Conservation (phyloP, 2,329 filamentous ascomycete genomes). For the Chrysoporthe austroafricana region DNA sequence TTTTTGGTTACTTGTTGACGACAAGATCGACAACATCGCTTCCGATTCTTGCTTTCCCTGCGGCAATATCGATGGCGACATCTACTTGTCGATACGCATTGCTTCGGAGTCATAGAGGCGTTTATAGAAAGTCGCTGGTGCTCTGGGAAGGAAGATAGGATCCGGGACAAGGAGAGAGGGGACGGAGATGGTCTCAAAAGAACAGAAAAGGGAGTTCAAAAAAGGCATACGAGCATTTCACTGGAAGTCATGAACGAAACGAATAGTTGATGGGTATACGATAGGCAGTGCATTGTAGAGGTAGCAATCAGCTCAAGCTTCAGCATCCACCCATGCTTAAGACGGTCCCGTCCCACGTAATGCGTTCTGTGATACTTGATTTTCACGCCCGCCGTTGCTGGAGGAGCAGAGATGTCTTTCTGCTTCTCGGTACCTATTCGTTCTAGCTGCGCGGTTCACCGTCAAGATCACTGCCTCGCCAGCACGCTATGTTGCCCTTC, state of each 20-base stretch:
- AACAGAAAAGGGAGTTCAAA: neutral
- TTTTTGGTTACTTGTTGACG: neutral
- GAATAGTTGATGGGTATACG: neutral
- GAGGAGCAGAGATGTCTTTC: neutral
- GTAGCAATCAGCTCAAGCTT: slow-evolving; percentile 7
- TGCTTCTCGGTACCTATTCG: neutral
- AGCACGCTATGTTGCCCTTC: neutral
- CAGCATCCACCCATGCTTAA: neutral
- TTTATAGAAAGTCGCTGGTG: neutral
- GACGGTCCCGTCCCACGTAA: neutral
- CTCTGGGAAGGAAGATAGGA: neutral
- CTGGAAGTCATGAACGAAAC: neutral
- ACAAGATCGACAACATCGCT: neutral
- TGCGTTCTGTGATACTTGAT: no score
- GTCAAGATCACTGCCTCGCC: neutral
- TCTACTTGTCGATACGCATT: neutral
- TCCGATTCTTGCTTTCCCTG: neutral
- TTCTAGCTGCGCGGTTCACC: neutral
- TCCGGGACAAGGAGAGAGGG: neutral
- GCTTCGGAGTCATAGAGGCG: neutral
- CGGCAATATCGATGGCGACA: neutral
- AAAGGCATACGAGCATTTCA: neutral
- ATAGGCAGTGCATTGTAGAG: slow-evolving; percentile 7
- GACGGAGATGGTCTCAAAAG: neutral
- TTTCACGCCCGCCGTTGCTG: no score